Evolutionary conservation across 768 basidiomycete genomes (phyloP), one percentile per base, ranked within the genome.

Genomic region (Glaciozyma antarctica): DNA sequence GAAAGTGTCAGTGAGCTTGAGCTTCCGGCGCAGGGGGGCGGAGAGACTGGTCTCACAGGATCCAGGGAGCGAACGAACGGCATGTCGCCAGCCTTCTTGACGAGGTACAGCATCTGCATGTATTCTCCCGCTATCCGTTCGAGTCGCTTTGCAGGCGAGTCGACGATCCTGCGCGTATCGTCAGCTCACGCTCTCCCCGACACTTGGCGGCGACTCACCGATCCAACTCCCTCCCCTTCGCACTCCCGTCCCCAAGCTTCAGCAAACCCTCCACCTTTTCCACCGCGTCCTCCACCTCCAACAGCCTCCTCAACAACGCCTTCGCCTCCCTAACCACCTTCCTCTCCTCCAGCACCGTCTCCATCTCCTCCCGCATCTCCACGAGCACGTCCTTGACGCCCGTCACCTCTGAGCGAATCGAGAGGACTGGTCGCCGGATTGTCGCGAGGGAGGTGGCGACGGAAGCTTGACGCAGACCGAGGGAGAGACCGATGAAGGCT

Each of bases 401-500:
- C 72, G 85, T 77, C 53, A 94, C 84, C 70, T 88, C 83, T 41
- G 74, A 73, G 69, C 83, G 84, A 26, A 98, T 75, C 26, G 79
- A 80, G 13, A 73, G 77, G 59, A 99, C 75, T 0, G 94, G 93
- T 30, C 76, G 76, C 69, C 85, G 84, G 63, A 99, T 64, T 28
- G 62, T 62, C 16, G 59, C 26, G 56, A 72, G 61, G 28, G 65
- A 63, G 24, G 49, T 48, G 32, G 65, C 51, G 47, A 81, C 79
- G 4, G 88, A 87, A 77, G 97, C 93, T 52, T 87, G 90, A 70
- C 85, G 82, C 69, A 98, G 76, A 72, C 97, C 91, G 5, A 93
- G 92, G 69, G 93, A 93, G 38, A 99, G 80, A 71, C 88, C 90
- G 73, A 98, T 94, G 75, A 98, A 99, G 19, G 92, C 92, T 76